phyloP scores from a whole-genome alignment of 306 rosid species.

The Prunus mira region DNA sequence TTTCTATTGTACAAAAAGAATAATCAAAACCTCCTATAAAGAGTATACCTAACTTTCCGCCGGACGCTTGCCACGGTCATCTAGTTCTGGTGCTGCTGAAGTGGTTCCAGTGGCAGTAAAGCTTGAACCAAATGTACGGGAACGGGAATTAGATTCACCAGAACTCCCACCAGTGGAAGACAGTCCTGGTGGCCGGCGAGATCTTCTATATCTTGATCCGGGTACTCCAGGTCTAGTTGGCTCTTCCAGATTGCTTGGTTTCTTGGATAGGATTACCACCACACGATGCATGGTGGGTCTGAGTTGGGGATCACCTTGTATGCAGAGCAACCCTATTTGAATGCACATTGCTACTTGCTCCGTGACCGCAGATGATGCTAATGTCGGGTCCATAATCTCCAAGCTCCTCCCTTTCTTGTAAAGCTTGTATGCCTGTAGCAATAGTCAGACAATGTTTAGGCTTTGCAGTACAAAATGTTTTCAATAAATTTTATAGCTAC shows the following conservation, averaged over 20 bases:
- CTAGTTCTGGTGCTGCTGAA: slow-evolving; percentile 27
- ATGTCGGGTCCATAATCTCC: slow-evolving; percentile 62
- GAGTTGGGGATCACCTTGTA: slow-evolving; percentile 65
- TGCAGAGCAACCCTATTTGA: slow-evolving; percentile 42
- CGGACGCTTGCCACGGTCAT: slow-evolving; percentile 59
- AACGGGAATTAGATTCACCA: slow-evolving; percentile 41
- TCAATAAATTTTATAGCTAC: too few species aligned
- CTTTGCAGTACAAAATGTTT: background rate
- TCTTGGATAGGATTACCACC: slow-evolving; percentile 70
- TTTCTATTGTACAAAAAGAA: slow-evolving; percentile 21
- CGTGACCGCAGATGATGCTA: slow-evolving; percentile 42
- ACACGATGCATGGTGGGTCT: slow-evolving; percentile 83
- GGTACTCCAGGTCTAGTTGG: slow-evolving; percentile 73
- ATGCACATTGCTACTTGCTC: slow-evolving; percentile 67
- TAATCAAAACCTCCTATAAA: slow-evolving; percentile 19
- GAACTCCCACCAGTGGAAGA: slow-evolving; percentile 58
- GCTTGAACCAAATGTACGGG: slow-evolving; percentile 43
- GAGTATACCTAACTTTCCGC: slow-evolving; percentile 27
- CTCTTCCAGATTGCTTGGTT: slow-evolving; percentile 64
- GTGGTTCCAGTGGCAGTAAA: slow-evolving; percentile 31
- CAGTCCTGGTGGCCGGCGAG: slow-evolving; percentile 27
- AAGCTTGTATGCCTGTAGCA: slow-evolving; percentile 68
- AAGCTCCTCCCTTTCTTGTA: slow-evolving; percentile 75
- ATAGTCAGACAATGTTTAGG: background rate
- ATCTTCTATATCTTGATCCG: slow-evolving; percentile 63